Conservation (phyloP, 75 land plant species). For the Cunninghamia lanceolata region DNA sequence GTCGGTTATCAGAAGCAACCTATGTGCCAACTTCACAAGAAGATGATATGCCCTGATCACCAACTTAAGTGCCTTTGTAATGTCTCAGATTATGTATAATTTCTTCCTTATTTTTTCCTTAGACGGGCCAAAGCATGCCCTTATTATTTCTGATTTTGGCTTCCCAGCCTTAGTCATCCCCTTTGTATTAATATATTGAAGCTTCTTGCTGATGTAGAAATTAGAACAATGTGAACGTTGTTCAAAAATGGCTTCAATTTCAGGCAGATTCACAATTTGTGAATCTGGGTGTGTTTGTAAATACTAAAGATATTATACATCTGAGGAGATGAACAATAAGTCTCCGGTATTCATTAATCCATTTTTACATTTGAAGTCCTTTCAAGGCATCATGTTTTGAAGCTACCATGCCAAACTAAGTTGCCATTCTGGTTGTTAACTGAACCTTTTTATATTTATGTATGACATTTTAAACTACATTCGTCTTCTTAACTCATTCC, state of each 20-base stretch:
- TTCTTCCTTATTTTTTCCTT: neutral
- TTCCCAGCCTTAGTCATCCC: neutral
- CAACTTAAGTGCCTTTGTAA: neutral
- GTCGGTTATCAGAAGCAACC: constrained; percentile 57
- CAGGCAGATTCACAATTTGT: neutral
- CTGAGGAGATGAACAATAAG: neutral
- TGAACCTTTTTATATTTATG: neutral
- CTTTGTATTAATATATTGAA: neutral
- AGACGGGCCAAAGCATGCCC: neutral
- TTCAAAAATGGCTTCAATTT: neutral
- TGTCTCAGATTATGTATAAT: neutral
- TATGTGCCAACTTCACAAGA: constrained; percentile 60
- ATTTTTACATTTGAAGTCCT: neutral
- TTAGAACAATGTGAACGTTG: neutral
- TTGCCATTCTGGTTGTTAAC: neutral
- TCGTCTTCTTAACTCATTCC: neutral
- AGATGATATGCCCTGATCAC: constrained; percentile 35
- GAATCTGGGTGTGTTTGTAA: constrained; percentile 7
- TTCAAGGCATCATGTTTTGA: neutral
- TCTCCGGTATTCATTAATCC: neutral
- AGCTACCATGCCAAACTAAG: neutral
- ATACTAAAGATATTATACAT: neutral
- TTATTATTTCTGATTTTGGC: constrained; percentile 13
- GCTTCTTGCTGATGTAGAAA: neutral
- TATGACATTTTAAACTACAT: neutral